phyloP scores from a whole-genome alignment of 2,329 filamentous ascomycete genomes.

The Fusarium nygamai region DNA sequence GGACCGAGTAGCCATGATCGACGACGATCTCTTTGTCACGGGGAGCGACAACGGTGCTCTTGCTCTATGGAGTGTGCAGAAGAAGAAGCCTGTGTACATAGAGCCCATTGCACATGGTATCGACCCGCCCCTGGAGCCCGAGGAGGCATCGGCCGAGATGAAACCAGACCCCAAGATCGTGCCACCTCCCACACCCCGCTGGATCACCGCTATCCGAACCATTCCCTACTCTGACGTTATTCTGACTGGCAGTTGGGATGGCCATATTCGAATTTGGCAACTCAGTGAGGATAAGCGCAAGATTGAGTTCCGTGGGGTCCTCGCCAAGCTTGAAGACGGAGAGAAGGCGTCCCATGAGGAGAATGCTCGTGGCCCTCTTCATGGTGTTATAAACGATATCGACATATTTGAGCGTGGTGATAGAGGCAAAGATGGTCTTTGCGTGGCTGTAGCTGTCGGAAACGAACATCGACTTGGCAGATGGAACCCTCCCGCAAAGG shows the following conservation, averaged over 20 bases:
- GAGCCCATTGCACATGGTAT: constrained; percentile 85
- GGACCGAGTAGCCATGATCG: constrained; percentile 90
- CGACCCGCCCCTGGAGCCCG: constrained; percentile 74
- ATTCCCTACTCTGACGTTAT: constrained; percentile 92
- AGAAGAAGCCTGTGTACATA: constrained; percentile 92
- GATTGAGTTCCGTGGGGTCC: constrained; percentile 76
- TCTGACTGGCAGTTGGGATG: constrained; percentile 91
- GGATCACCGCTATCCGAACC: constrained; percentile 88
- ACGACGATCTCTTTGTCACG: constrained; percentile 88
- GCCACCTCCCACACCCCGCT: constrained; percentile 76
- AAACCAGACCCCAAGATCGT: constrained; percentile 69
- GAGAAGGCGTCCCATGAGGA: constrained; percentile 42
- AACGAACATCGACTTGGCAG: constrained; percentile 87
- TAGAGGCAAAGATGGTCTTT: constrained; percentile 78
- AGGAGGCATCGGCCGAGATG: constrained; percentile 77
- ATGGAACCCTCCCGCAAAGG: constrained; percentile 74
- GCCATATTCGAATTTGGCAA: constrained; percentile 84
- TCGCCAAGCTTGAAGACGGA: constrained; percentile 57
- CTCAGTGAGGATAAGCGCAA: constrained; percentile 84
- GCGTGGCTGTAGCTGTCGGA: constrained; percentile 85
- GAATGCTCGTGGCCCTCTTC: constrained; percentile 55
- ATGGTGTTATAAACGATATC: constrained; percentile 89
- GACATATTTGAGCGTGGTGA: constrained; percentile 87
- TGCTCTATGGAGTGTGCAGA: constrained; percentile 86
- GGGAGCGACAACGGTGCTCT: constrained; percentile 91